phyloP scores from a whole-genome alignment of 2,329 filamentous ascomycete species.

The Hypoxylon sp. region DNA sequence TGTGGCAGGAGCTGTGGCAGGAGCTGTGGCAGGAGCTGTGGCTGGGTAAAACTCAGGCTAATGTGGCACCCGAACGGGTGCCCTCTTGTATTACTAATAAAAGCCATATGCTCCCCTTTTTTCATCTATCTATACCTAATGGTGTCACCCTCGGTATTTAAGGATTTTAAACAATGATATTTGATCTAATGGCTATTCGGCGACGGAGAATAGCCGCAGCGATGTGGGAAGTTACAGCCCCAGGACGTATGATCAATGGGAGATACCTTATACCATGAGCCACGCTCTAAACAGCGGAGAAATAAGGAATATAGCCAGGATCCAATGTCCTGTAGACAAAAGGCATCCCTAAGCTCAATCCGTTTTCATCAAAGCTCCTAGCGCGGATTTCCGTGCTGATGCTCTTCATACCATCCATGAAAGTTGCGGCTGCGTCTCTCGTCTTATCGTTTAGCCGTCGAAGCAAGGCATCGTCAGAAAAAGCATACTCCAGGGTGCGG shows the following conservation, averaged over 20 bases:
- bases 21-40: too few species aligned
- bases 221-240: background rate
- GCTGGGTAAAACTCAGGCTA: too few species aligned
- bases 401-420: background rate
- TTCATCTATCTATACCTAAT: too few species aligned
- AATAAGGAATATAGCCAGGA: conserved; percentile 22
- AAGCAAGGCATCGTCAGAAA: background rate
- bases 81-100: too few species aligned
- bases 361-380: background rate
- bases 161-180: background rate
- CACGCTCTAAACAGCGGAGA: conserved; percentile 7
- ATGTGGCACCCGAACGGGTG: too few species aligned
- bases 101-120: too few species aligned
- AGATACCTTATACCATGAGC: background rate
- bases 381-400: background rate
- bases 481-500: background rate
- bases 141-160: too few species aligned
- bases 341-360: conserved; percentile 12
- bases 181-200: background rate
- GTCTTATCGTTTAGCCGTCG: background rate
- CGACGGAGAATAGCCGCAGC: background rate
- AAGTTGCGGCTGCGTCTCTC: background rate
- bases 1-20: too few species aligned
- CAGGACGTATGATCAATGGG: background rate
- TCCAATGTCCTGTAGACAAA: conserved; percentile 16